These are phyloP conservation scores for Pseudomassariella vexata DNA, from an alignment of 2,329 filamentous ascomycete genomes.

Conservation along the genomic window DNA sequence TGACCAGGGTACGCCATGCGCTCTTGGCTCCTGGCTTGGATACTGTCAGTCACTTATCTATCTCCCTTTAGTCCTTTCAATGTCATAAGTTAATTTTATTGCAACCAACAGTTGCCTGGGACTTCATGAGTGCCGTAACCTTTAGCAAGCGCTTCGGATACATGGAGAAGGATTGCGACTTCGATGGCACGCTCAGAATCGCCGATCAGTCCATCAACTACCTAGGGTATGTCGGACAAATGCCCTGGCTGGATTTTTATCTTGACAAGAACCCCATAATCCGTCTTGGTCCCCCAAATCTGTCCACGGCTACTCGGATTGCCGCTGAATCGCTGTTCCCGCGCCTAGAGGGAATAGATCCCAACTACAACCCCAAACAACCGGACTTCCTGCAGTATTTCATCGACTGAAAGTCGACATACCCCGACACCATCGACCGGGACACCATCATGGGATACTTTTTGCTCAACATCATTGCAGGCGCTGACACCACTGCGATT, in stretches of 20 bases:
- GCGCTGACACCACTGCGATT: conserved; percentile 30
- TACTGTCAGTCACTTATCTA: conserved; percentile 26
- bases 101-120: conserved; percentile 25
- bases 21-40: conserved; percentile 34
- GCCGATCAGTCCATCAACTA: conserved; percentile 27
- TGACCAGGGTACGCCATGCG: conserved; percentile 19
- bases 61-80: background rate
- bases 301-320: conserved; percentile 14
- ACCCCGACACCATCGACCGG: conserved; percentile 24
- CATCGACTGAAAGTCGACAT: conserved; percentile 22
- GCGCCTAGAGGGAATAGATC: conserved; percentile 10
- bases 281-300: conserved; percentile 4
- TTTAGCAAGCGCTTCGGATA: conserved; percentile 36
- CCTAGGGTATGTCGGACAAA: conserved; percentile 20
- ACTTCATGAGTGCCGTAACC: conserved; percentile 35
- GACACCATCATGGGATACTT: conserved; percentile 21
- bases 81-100: background rate
- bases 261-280: conserved; percentile 29
- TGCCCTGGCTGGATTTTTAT: conserved; percentile 26
- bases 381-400: conserved; percentile 27
- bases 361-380: conserved; percentile 6
- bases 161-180: conserved; percentile 29
- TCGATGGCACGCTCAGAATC: conserved; percentile 28
- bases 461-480: conserved; percentile 23
- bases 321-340: conserved; percentile 12